Conservation (phyloP, 345 rosid species). For the Psidium guajava region DNA sequence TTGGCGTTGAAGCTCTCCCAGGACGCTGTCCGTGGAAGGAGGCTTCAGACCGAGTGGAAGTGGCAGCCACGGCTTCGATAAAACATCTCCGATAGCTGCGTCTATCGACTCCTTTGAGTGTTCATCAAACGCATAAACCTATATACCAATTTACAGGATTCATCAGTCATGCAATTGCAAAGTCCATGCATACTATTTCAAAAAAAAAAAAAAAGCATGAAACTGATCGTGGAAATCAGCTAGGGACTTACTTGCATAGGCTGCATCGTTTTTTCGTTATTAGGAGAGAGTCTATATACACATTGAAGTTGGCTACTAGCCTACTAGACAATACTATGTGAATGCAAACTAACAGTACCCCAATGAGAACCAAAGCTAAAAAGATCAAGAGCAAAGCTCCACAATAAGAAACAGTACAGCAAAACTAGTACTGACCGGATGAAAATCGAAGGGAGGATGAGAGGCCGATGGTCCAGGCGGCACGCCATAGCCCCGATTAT, state of each 20-base stretch:
- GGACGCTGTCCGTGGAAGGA: slow-evolving; percentile 57
- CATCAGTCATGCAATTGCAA: background rate
- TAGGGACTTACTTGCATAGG: background rate
- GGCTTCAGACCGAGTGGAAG: slow-evolving; percentile 83
- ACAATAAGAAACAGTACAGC: background rate
- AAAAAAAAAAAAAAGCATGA: background rate
- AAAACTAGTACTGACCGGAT: slow-evolving; percentile 44
- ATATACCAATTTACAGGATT: background rate
- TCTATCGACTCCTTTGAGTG: slow-evolving; percentile 90
- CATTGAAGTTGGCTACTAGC: background rate
- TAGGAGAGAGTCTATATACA: background rate
- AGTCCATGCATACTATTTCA: background rate
- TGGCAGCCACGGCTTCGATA: slow-evolving; percentile 88
- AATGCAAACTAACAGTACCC: background rate
- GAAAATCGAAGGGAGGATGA: slow-evolving; percentile 34
- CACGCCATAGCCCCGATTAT: slow-evolving; percentile 23
- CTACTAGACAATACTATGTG: background rate
- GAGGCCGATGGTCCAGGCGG: slow-evolving; percentile 30
- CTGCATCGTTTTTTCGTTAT: background rate
- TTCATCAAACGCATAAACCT: background rate
- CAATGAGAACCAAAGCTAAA: background rate
- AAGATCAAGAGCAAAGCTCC: background rate
- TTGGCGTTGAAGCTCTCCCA: slow-evolving; percentile 79
- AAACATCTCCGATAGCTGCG: slow-evolving; percentile 80
- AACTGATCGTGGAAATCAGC: background rate